These are phyloP conservation scores for Rhizophora apiculata DNA, from an alignment of 345 rosid genomes.

Conservation along the genomic window DNA sequence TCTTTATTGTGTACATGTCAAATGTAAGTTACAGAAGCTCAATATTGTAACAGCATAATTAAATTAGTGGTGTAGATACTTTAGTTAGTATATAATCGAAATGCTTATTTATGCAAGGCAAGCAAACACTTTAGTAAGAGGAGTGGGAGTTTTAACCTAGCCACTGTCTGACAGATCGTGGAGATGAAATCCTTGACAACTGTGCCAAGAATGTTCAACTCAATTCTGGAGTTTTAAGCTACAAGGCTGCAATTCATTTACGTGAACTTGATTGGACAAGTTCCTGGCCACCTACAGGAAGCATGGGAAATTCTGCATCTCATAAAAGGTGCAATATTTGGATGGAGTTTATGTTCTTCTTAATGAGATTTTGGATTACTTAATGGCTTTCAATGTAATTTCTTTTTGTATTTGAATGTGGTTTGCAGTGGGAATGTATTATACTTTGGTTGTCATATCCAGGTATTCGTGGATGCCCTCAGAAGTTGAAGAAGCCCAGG, in stretches of 20 bases:
- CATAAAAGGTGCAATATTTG: constrained; percentile 34
- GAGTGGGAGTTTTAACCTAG: too few species aligned
- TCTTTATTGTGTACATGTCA: not conserved
- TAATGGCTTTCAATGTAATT: not conserved
- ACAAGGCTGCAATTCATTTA: constrained; percentile 43
- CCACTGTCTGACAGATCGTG: constrained; percentile 42
- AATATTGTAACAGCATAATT: not conserved
- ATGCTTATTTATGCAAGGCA: not conserved
- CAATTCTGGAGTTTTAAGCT: constrained; percentile 44
- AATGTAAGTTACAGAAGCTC: not conserved
- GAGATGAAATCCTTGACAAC: constrained; percentile 63
- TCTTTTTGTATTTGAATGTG: not conserved
- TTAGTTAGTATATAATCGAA: not conserved
- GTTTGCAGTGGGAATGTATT: not conserved
- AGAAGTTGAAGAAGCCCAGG: constrained; percentile 50
- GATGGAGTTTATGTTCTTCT: not conserved
- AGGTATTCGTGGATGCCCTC: constrained; percentile 49
- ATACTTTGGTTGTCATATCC: constrained; percentile 9
- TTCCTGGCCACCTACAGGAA: constrained; percentile 56
- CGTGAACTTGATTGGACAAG: constrained; percentile 77
- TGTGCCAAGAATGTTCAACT: constrained; percentile 53
- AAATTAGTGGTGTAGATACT: not conserved
- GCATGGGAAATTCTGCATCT: constrained; percentile 19
- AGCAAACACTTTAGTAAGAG: not conserved
- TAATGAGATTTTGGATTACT: not conserved